Percentiles rank a stretch among this genome's conserved stretches.
Conservation (phyloP, 352 stramenopile genomes). For the Pythium dissotocum region DNA sequence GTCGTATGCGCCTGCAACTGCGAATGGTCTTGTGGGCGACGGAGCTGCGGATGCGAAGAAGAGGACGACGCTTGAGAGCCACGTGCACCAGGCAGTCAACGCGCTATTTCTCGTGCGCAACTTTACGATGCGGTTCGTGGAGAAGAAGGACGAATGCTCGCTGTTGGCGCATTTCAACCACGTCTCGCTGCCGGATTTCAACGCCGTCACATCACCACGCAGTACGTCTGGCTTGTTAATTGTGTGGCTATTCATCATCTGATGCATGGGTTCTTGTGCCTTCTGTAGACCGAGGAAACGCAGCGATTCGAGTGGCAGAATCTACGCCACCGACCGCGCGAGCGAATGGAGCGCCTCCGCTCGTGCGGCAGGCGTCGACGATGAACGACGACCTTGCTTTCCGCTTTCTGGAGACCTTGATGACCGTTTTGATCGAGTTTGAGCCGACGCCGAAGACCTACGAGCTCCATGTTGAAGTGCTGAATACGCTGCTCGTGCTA, state of each 20-base stretch:
- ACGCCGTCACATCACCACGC: constrained; percentile 30
- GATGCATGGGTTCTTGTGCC: not conserved
- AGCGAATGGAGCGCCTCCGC: constrained; percentile 1
- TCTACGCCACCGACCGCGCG: not conserved
- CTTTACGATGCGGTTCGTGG: constrained; percentile 73
- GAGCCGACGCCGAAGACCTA: constrained; percentile 59
- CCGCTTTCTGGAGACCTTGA: constrained; percentile 65
- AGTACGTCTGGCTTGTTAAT: constrained; percentile 23
- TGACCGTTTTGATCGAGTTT: constrained; percentile 62
- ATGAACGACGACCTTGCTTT: constrained; percentile 60
- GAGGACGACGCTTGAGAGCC: constrained; percentile 38
- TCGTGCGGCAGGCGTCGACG: constrained; percentile 14
- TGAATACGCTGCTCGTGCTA: constrained; percentile 74
- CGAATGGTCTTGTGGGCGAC: constrained; percentile 7
- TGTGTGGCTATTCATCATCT: not conserved
- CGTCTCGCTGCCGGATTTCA: constrained; percentile 33
- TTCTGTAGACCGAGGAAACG: constrained; percentile 30
- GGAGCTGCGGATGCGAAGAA: constrained; percentile 30
- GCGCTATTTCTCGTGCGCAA: constrained; percentile 74
- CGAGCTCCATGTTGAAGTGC: constrained; percentile 73
- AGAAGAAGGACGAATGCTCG: constrained; percentile 62
- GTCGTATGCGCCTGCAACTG: constrained; percentile 32
- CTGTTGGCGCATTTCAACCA: constrained; percentile 68
- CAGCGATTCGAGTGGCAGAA: constrained; percentile 37
- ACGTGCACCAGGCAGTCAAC: constrained; percentile 61